Conservation (phyloP, 2,329 filamentous ascomycete species). For the Penicillium olsonii region DNA sequence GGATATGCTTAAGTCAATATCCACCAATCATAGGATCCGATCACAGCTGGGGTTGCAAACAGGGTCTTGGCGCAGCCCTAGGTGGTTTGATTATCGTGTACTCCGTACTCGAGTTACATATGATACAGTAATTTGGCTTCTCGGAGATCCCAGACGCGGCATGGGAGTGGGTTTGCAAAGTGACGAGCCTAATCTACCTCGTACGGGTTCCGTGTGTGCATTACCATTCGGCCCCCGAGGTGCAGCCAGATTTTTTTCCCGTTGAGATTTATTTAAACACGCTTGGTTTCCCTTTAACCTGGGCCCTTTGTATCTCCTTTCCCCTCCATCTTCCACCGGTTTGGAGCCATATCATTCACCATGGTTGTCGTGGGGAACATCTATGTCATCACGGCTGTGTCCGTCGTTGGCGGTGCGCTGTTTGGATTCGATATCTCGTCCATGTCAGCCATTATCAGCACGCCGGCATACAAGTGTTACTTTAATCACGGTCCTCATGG, state of each 20-base stretch:
- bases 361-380: conserved; percentile 53
- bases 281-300: background rate
- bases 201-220: background rate
- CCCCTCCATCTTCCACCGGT: background rate
- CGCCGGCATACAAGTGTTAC: conserved; percentile 64
- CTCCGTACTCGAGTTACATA: conserved; percentile 12
- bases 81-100: background rate
- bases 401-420: conserved; percentile 41
- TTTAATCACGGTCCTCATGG: conserved; percentile 60
- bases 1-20: background rate
- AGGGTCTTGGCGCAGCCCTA: conserved; percentile 16
- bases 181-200: background rate
- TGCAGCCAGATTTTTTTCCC: conserved; percentile 1
- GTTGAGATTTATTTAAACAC: conserved; percentile 8
- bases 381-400: conserved; percentile 59
- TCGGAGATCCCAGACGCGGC: conserved; percentile 5
- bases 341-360: conserved; percentile 10
- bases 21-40: conserved; percentile 7
- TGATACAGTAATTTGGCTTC: conserved; percentile 6
- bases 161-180: background rate
- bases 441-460: conserved; percentile 35
- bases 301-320: background rate
- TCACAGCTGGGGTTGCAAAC: conserved; percentile 14
- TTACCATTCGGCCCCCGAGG: background rate
- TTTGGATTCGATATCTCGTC: conserved; percentile 41